These are phyloP conservation scores for Tulasnella sp. DNA, from an alignment of 768 basidiomycete species.

Conservation along the genomic window DNA sequence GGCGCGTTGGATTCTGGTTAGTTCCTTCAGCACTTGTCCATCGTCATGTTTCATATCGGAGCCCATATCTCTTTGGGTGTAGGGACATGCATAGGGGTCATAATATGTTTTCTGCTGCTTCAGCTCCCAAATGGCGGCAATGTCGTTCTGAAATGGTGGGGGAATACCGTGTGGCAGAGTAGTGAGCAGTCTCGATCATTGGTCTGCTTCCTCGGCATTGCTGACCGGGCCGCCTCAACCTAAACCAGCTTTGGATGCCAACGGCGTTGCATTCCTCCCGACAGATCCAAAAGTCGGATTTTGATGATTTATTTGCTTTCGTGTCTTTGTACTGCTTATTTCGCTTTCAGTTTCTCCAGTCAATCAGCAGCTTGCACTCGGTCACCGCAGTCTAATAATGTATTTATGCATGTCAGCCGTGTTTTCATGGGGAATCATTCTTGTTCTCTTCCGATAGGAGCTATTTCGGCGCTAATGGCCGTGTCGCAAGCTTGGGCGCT, in stretches of 20 bases:
- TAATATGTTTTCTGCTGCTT: conserved; percentile 46
- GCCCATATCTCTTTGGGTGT: not conserved
- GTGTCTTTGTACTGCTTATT: not conserved
- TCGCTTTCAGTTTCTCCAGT: not conserved
- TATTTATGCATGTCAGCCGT: not conserved
- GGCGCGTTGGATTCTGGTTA: conserved; percentile 42
- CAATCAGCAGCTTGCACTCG: too few relatives aligned
- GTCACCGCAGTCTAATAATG: too few relatives aligned
- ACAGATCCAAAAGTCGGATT: not conserved
- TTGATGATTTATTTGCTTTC: not conserved
- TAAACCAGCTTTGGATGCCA: conserved; percentile 21
- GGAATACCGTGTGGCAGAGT: conserved; percentile 37
- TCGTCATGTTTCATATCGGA: not conserved
- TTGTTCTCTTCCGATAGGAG: not conserved
- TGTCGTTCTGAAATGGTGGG: conserved; percentile 41
- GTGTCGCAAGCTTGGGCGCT: too few relatives aligned
- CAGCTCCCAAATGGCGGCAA: conserved; percentile 40
- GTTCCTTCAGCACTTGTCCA: not conserved
- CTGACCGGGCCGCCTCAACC: not conserved
- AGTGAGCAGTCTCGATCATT: conserved; percentile 20
- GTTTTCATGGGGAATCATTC: not conserved
- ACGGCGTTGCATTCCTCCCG: not conserved
- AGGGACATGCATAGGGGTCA: conserved; percentile 40
- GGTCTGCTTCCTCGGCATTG: not conserved
- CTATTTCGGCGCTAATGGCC: not conserved